Evolutionary conservation across 306 rosid species (phyloP).

Genomic region (Prunus dulcis): DNA sequence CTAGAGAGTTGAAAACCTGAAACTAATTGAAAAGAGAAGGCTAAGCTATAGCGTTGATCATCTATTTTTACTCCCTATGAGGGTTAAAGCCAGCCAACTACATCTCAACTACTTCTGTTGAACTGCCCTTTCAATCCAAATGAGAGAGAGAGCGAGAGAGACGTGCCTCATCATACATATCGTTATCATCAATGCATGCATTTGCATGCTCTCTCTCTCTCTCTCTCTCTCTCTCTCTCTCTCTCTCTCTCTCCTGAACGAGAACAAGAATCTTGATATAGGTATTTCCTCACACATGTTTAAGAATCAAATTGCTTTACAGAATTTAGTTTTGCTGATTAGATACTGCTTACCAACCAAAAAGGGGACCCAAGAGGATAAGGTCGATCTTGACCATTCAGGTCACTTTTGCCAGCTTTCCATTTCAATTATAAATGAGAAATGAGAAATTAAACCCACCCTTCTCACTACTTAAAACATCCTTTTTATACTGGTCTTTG

Average conservation of each 20-base stretch:
- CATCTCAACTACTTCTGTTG: conserved; percentile 44
- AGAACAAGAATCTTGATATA: too few species aligned
- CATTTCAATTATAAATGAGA: too few species aligned
- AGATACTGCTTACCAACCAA: conserved; percentile 19
- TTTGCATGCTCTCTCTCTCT: neutral
- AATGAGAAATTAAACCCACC: too few species aligned
- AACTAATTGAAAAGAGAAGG: neutral
- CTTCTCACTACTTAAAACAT: too few species aligned
- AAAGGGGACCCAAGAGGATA: too few species aligned
- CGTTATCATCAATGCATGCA: conserved; percentile 42
- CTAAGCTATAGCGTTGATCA: neutral
- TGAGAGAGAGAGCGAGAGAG: conserved; percentile 9
- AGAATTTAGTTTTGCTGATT: neutral
- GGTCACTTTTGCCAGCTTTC: too few species aligned
- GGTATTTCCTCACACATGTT: neutral
- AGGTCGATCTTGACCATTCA: too few species aligned
- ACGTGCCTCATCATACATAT: conserved; percentile 27
- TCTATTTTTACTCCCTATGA: neutral
- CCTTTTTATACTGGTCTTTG: too few species aligned
- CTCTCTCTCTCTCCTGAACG: neutral
- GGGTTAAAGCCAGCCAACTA: conserved; percentile 25
- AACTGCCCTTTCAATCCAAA: conserved; percentile 31
- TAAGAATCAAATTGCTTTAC: neutral
- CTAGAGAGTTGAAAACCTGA: neutral
- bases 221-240: neutral